These are phyloP conservation scores for Saccharomycopsis phalli DNA, from an alignment of 1,139 yeast species.

Conservation along the genomic window DNA sequence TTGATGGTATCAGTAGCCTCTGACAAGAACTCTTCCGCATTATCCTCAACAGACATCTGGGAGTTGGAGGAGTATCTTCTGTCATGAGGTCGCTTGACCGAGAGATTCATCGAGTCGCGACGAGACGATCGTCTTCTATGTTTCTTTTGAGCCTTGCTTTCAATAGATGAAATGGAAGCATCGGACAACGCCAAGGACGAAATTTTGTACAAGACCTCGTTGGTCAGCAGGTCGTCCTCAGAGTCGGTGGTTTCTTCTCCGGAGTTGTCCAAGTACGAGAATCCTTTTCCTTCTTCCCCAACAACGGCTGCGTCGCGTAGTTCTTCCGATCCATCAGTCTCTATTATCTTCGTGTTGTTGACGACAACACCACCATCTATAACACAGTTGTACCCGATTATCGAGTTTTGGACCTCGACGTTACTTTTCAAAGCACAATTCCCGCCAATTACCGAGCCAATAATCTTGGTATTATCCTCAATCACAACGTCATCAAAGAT, in stretches of 20 bases:
- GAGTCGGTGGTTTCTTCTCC: slow-evolving; percentile 35
- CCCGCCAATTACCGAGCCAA: slow-evolving; percentile 62
- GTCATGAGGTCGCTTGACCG: slow-evolving; percentile 1
- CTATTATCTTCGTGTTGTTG: slow-evolving; percentile 46
- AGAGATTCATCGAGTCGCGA: slow-evolving; percentile 30
- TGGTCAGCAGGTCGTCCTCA: slow-evolving; percentile 18
- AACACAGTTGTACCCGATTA: slow-evolving; percentile 67
- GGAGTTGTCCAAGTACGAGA: slow-evolving; percentile 43
- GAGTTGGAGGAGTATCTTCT: slow-evolving; percentile 31
- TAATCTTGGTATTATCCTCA: slow-evolving; percentile 52
- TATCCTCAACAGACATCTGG: slow-evolving; percentile 27
- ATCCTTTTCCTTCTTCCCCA: slow-evolving; percentile 55
- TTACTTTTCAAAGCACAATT: slow-evolving; percentile 45
- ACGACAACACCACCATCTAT: slow-evolving; percentile 46
- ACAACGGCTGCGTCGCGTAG: slow-evolving; percentile 35
- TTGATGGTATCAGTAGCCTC: slow-evolving; percentile 94
- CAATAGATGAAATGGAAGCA: slow-evolving; percentile 55
- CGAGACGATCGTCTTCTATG: slow-evolving; percentile 40
- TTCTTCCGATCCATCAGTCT: slow-evolving; percentile 12
- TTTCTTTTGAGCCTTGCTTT: slow-evolving; percentile 34
- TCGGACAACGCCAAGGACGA: slow-evolving; percentile 66
- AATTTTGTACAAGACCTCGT: slow-evolving; percentile 44
- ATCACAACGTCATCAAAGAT: slow-evolving; percentile 78
- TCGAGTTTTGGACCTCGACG: slow-evolving; percentile 57
- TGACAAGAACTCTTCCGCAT: slow-evolving; percentile 49